phyloP scores from a whole-genome alignment of 2,329 filamentous ascomycete genomes.

The Karstenula rhodostoma region DNA sequence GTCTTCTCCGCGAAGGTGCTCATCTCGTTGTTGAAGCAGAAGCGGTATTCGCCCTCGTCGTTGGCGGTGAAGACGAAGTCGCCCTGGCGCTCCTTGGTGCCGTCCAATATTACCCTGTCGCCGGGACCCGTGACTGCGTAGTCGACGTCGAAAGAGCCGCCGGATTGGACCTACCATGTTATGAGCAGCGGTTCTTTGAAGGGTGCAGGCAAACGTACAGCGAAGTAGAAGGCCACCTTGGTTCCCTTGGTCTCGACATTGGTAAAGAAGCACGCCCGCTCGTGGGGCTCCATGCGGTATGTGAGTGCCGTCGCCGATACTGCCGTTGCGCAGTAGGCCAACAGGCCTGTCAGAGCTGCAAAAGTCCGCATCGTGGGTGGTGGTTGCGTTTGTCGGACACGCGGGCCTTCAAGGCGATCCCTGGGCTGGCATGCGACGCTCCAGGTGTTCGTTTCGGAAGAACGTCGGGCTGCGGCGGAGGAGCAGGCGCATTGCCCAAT shows the following conservation, averaged over 20 bases:
- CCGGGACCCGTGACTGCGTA: conserved; percentile 86
- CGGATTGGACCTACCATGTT: conserved; percentile 85
- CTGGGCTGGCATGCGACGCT: conserved; percentile 18
- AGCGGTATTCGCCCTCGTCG: conserved; percentile 86
- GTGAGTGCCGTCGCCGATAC: conserved; percentile 90
- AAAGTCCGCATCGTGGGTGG: conserved; percentile 46
- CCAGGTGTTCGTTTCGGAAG: conserved; percentile 38
- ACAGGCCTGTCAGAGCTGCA: conserved; percentile 56
- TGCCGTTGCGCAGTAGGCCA: conserved; percentile 74
- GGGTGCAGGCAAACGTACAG: conserved; percentile 65
- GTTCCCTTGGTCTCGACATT: conserved; percentile 77
- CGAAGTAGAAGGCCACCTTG: conserved; percentile 99
- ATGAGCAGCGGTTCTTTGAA: not conserved
- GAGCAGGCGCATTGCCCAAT: conserved; percentile 31
- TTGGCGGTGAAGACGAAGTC: conserved; percentile 98
- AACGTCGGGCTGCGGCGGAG: conserved; percentile 26
- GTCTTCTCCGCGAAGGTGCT: conserved; percentile 97
- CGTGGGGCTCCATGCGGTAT: conserved; percentile 88
- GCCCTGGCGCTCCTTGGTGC: conserved; percentile 90
- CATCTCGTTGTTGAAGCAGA: conserved; percentile 99
- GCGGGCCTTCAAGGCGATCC: conserved; percentile 1
- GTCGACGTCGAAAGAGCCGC: conserved; percentile 96
- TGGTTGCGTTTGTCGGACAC: conserved; percentile 7
- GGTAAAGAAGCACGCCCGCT: conserved; percentile 95
- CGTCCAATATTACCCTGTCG: conserved; percentile 82